Evolutionary conservation across 257 asterid species (phyloP).

Genomic region (Hygrophila difformis): DNA sequence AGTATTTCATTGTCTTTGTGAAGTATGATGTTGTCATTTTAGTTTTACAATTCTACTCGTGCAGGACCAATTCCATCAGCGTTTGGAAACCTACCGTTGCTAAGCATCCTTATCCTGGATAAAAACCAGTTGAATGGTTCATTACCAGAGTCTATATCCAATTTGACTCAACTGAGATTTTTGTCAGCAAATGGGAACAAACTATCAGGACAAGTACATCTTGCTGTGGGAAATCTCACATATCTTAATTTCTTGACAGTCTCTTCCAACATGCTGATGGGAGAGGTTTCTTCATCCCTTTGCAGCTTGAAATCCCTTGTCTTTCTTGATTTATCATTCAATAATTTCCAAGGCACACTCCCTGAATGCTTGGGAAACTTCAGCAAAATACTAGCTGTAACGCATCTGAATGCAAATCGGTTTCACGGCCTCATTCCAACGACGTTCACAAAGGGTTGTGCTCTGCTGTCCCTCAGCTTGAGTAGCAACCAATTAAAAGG

Average conservation of each 20-base stretch:
- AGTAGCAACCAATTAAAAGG: constrained; percentile 9
- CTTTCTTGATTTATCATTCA: background rate
- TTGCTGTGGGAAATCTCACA: constrained; percentile 6
- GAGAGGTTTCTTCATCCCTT: background rate
- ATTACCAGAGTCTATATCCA: no score
- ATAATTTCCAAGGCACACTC: constrained; percentile 8
- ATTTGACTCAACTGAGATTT: no score
- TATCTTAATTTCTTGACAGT: constrained; percentile 33
- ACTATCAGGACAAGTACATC: no score
- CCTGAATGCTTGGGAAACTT: constrained; percentile 14
- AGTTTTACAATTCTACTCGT: no score
- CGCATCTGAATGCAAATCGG: background rate
- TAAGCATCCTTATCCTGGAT: no score
- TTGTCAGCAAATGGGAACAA: no score
- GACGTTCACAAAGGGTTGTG: background rate
- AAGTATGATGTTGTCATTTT: no score
- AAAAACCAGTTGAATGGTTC: no score
- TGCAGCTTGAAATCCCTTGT: background rate
- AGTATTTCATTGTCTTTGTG: no score
- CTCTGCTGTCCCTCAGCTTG: background rate
- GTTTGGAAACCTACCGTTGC: no score
- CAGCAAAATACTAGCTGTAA: background rate
- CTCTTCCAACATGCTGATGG: background rate
- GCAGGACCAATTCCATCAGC: no score
- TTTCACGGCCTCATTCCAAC: constrained; percentile 9